These are phyloP conservation scores for Ramularia endophylla DNA, from an alignment of 2,329 filamentous ascomycete species.

Conservation along the genomic window DNA sequence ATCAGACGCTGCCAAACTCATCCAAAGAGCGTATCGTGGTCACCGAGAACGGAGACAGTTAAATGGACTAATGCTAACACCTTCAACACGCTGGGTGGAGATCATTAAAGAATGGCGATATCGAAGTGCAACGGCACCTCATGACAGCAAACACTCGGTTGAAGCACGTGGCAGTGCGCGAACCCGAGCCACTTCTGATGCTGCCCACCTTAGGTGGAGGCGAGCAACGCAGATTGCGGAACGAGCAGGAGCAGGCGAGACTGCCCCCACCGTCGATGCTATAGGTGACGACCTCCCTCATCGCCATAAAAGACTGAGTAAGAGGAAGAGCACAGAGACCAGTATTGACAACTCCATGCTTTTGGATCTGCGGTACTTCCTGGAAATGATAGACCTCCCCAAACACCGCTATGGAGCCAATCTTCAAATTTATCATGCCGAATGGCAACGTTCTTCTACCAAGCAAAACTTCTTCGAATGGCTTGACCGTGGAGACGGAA, in stretches of 20 bases:
- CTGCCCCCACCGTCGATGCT: slow-evolving; percentile 32
- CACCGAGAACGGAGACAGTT: slow-evolving; percentile 68
- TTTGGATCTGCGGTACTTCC: slow-evolving; percentile 80
- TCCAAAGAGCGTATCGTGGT: slow-evolving; percentile 63
- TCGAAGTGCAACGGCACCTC: slow-evolving; percentile 20
- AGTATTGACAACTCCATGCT: slow-evolving; percentile 56
- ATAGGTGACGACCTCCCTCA: slow-evolving; percentile 35
- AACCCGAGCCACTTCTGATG: slow-evolving; percentile 16
- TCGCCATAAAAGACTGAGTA: slow-evolving; percentile 51
- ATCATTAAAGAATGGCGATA: slow-evolving; percentile 39
- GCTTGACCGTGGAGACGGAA: slow-evolving; percentile 76
- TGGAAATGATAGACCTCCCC: slow-evolving; percentile 59
- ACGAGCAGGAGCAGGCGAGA: slow-evolving; percentile 63
- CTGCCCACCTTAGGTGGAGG: slow-evolving; percentile 64
- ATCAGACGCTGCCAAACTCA: slow-evolving; percentile 26
- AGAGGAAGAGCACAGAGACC: slow-evolving; percentile 33
- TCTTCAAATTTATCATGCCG: slow-evolving; percentile 70
- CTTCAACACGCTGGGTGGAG: slow-evolving; percentile 63
- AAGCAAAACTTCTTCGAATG: slow-evolving; percentile 89
- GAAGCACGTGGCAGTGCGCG: background rate
- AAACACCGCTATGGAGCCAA: slow-evolving; percentile 86
- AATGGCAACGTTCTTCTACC: slow-evolving; percentile 71
- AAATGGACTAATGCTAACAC: slow-evolving; percentile 60
- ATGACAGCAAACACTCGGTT: slow-evolving; percentile 4
- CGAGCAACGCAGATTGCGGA: slow-evolving; percentile 64